These are phyloP conservation scores for Plasmodium adleri DNA, from an alignment of 169 alveolate species.

Conservation along the genomic window DNA sequence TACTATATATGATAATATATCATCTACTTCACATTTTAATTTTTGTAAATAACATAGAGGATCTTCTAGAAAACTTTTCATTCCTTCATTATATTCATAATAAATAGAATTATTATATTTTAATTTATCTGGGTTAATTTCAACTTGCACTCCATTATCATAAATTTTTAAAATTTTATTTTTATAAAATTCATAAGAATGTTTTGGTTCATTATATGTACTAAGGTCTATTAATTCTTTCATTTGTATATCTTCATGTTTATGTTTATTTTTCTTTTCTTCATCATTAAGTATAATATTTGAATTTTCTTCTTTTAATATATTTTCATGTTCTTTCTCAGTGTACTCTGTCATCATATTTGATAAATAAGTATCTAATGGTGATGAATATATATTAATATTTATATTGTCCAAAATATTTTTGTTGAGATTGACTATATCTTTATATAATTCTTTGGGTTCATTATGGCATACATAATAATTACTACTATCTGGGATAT, in stretches of 20 bases:
- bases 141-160: conserved; percentile 49
- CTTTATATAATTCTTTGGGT: conserved; percentile 69
- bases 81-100: conserved; percentile 40
- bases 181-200: conserved; percentile 66
- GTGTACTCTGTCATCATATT: conserved; percentile 13
- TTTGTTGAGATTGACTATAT: conserved; percentile 59
- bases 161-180: conserved; percentile 54
- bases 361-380: conserved; percentile 64
- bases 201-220: conserved; percentile 27
- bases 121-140: conserved; percentile 52
- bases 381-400: conserved; percentile 70
- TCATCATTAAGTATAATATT: conserved; percentile 25
- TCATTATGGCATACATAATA: conserved; percentile 58
- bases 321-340: conserved; percentile 8
- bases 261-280: conserved; percentile 8
- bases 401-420: conserved; percentile 63
- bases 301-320: not conserved
- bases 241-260: not conserved
- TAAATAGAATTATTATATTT: conserved; percentile 43
- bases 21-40: conserved; percentile 74
- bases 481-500: conserved; percentile 64
- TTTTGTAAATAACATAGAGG: conserved; percentile 66
- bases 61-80: conserved; percentile 33
- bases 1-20: conserved; percentile 38
- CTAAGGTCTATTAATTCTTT: conserved; percentile 9